Evolutionary conservation across 225 moss, liverwort and hornwort genomes (phyloP).

Genomic region (Ulota crispa): DNA sequence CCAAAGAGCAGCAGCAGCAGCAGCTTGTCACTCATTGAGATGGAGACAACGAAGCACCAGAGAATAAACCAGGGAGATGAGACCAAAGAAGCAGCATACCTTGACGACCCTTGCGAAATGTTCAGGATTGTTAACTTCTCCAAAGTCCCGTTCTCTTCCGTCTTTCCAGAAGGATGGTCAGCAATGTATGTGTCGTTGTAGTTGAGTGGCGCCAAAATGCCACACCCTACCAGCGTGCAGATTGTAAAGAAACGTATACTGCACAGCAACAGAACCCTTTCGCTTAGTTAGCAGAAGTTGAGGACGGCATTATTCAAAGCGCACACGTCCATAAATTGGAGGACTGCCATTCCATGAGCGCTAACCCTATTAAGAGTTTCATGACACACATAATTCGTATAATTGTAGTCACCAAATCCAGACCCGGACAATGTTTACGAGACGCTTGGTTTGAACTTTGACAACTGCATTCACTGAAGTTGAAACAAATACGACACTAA

Average conservation of each 20-base stretch:
- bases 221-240: conserved; percentile 61
- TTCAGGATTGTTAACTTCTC: conserved; percentile 69
- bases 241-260: conserved; percentile 67
- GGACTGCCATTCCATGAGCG: neutral
- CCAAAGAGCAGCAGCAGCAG: conserved; percentile 20
- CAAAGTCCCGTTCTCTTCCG: conserved; percentile 53
- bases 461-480: neutral
- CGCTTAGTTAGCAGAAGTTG: neutral
- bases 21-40: neutral
- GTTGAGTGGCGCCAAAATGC: conserved; percentile 61
- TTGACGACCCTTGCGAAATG: conserved; percentile 54
- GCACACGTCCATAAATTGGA: neutral
- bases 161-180: conserved; percentile 51
- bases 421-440: neutral
- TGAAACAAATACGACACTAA: neutral
- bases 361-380: neutral
- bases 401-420: neutral
- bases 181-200: conserved; percentile 60
- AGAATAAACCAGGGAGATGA: neutral
- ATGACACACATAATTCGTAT: neutral
- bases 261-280: conserved; percentile 28
- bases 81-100: conserved; percentile 26
- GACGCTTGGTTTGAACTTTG: neutral
- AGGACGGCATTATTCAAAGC: neutral
- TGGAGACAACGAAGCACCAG: too few relatives aligned